phyloP scores from a whole-genome alignment of 768 basidiomycete genomes.

The Pholiota conissans region DNA sequence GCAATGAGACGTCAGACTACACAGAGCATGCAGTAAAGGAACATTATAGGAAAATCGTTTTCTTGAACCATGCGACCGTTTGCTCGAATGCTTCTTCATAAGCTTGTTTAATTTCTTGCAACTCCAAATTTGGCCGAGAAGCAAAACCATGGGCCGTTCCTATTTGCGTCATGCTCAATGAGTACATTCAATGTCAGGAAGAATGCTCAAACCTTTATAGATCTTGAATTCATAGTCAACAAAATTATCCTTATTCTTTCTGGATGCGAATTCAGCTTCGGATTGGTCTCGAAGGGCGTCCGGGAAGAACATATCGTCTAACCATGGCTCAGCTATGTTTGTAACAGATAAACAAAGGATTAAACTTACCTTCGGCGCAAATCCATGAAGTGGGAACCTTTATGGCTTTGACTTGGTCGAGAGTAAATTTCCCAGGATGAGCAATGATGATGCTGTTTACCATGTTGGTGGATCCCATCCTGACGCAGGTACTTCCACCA shows the following conservation, averaged over 20 bases:
- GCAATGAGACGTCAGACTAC: too few species aligned
- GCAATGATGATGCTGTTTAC: conserved; percentile 40
- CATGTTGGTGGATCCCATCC: conserved; percentile 34
- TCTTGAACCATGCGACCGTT: conserved; percentile 45
- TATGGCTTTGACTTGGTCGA: conserved; percentile 35
- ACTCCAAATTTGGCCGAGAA: conserved; percentile 37
- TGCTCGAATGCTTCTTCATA: conserved; percentile 43
- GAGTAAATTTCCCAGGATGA: conserved; percentile 37
- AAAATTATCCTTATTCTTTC: conserved; percentile 34
- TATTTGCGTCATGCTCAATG: conserved; percentile 16
- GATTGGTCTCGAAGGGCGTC: conserved; percentile 27
- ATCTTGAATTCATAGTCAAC: conserved; percentile 46
- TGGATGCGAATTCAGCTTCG: conserved; percentile 36
- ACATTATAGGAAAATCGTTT: conserved; percentile 20
- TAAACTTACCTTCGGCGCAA: conserved; percentile 37
- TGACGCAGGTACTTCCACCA: conserved; percentile 38
- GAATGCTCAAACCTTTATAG: conserved; percentile 38
- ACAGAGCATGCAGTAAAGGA: too few species aligned
- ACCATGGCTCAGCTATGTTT: too few species aligned
- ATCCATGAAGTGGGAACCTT: conserved; percentile 40
- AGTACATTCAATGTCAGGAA: too few species aligned
- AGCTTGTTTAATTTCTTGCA: conserved; percentile 39
- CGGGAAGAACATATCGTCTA: conserved; percentile 41
- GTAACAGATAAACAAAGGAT: background rate
- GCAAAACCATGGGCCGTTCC: conserved; percentile 50